Conservation (phyloP, 176 grass and related monocot species). For the Bromus sterilis region DNA sequence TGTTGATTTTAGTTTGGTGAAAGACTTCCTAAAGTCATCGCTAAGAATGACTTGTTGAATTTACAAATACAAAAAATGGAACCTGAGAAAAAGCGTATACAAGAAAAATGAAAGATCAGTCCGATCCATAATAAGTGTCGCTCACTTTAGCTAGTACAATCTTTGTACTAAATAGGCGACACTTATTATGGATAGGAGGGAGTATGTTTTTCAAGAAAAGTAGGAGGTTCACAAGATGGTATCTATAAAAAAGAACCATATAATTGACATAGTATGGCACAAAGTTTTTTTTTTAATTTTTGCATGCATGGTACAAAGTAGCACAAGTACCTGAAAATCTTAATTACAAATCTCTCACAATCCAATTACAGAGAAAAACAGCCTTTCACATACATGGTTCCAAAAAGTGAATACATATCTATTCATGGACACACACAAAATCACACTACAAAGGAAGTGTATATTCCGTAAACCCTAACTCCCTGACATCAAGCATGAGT, state of each 20-base stretch:
- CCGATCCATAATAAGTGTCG: too few species aligned
- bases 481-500: background rate
- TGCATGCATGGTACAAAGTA: background rate
- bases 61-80: constrained; percentile 9
- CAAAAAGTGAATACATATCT: background rate
- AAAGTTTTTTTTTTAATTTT: too few species aligned
- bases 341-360: background rate
- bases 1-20: constrained; percentile 42
- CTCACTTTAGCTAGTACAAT: too few species aligned
- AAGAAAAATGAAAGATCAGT: background rate
- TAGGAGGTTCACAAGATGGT: background rate
- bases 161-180: too few species aligned
- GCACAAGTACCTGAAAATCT: background rate
- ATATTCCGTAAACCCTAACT: background rate
- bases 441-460: background rate
- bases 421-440: background rate
- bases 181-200: too few species aligned
- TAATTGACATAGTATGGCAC: background rate
- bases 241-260: too few species aligned
- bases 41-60: constrained; percentile 55
- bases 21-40: constrained; percentile 65
- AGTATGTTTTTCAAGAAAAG: background rate
- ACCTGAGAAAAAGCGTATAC: background rate
- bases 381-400: background rate
- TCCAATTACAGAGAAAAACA: background rate